Evolutionary conservation across 169 alveolate species (phyloP).

Genomic region (Babesia divergens): DNA sequence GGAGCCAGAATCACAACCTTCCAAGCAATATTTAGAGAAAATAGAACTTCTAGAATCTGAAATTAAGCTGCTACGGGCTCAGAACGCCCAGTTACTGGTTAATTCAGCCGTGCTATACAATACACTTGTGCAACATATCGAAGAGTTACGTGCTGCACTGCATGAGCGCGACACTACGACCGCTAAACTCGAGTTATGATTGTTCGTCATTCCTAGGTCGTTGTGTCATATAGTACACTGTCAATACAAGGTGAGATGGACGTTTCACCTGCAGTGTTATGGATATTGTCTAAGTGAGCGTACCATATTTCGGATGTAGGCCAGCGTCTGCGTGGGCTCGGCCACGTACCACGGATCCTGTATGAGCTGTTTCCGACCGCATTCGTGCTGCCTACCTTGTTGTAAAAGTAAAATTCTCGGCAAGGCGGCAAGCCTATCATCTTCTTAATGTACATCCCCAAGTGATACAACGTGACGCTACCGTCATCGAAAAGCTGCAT

Average conservation of each 20-base stretch:
- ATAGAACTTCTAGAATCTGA: constrained; percentile 29
- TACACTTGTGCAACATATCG: constrained; percentile 49
- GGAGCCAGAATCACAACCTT: not conserved
- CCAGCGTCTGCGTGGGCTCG: constrained; percentile 22
- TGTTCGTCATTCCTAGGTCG: not conserved
- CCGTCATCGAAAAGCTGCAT: constrained; percentile 23
- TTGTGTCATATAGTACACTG: constrained; percentile 8
- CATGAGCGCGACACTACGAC: not conserved
- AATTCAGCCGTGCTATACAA: constrained; percentile 51
- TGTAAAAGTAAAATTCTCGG: not conserved
- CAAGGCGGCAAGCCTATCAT: not conserved
- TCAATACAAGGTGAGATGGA: constrained; percentile 21
- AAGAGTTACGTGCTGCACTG: constrained; percentile 8
- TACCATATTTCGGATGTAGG: constrained; percentile 27
- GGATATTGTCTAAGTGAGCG: not conserved
- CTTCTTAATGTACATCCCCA: constrained; percentile 22
- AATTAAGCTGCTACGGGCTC: constrained; percentile 40
- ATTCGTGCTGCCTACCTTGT: constrained; percentile 14
- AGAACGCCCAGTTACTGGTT: constrained; percentile 48
- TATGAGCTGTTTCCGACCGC: not conserved
- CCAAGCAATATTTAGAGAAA: not conserved
- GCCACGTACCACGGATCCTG: constrained; percentile 12
- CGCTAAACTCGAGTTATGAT: not conserved
- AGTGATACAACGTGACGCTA: constrained; percentile 12
- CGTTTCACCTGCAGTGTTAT: not conserved